These are phyloP conservation scores for Penicillium sp. DNA, from an alignment of 2,329 filamentous ascomycete genomes.

Conservation along the genomic window DNA sequence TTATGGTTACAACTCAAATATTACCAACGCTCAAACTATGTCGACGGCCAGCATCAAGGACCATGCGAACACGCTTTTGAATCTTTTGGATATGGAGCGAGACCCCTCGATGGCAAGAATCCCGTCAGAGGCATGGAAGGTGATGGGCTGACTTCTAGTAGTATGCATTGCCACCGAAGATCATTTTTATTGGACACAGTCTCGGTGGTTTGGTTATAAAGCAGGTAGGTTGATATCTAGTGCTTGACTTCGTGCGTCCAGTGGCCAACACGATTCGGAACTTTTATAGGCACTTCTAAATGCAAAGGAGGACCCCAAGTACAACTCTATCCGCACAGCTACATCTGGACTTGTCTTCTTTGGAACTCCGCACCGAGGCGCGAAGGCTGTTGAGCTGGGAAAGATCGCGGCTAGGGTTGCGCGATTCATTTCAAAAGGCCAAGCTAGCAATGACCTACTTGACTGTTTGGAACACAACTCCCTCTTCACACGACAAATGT, in stretches of 20 bases:
- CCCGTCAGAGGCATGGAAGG: neutral
- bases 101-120: slow-evolving; percentile 24
- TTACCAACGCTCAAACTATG: slow-evolving; percentile 33
- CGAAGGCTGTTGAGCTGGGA: slow-evolving; percentile 32
- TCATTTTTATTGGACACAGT: slow-evolving; percentile 35
- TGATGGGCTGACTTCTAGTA: neutral
- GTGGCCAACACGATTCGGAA: neutral
- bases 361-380: slow-evolving; percentile 36
- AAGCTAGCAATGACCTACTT: slow-evolving; percentile 32
- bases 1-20: slow-evolving; percentile 35
- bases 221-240: slow-evolving; percentile 20
- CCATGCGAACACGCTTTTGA: slow-evolving; percentile 36
- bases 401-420: slow-evolving; percentile 37
- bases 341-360: slow-evolving; percentile 38
- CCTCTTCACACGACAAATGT: slow-evolving; percentile 33
- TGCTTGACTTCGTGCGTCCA: neutral
- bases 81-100: slow-evolving; percentile 33
- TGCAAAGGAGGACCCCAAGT: slow-evolving; percentile 37
- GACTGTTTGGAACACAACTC: slow-evolving; percentile 32
- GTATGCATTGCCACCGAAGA: slow-evolving; percentile 25
- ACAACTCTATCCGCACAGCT: slow-evolving; percentile 32
- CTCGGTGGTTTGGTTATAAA: slow-evolving; percentile 35
- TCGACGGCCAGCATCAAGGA: slow-evolving; percentile 36
- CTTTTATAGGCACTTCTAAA: slow-evolving; percentile 31
- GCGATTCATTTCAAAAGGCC: slow-evolving; percentile 31